Base-by-base conservation (phyloP, 495 filamentous ascomycete genomes). In the Talaromyces stipitatus region DNA sequence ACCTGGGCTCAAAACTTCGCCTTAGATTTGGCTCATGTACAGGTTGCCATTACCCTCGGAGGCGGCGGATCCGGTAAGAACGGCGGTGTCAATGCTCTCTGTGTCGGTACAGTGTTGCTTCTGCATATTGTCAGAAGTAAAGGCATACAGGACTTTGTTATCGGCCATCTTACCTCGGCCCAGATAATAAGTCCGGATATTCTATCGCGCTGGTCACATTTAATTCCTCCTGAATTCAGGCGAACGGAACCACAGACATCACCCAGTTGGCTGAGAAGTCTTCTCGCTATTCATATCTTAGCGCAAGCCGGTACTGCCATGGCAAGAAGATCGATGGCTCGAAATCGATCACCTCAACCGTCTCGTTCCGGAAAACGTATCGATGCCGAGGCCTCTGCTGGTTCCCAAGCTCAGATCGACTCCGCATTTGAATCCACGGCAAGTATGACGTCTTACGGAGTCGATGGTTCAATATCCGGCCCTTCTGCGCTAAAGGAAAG, bases 1-100 rank as follows among this genome's bases (percentile, higher is more conserved):
- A 84, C 84, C 2, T 89, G 90, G 57, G 82, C 90, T 59, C 91
- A 96, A 66, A 87, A 88, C 64, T 87, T 96, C 63, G 86, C 91
- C 30, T 78, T 97, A 66, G 94, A 97, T 64, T 78, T 97, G n/a
- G 91, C 94, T 36, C 92, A 97, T 69, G 91, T 92, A 38, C 91
- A 97, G 63, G 95, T 98, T 60, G 92, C 94, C 46, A 83, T 96
- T 45, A 94, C 91, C 1, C 76, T 98, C 18, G 94, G 94, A 55
- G 94, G 94, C 43, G 91, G 91, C 50, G 87, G 83, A 28, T 77
- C 87, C 7, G 86, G 82, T 51, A 89, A 87, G 59, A 88, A 84
- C 58, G 83, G 86, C 48, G 87, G 90, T 56, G 82, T 86, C 56
- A 77, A 76, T 58, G 75, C 89, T 41, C 78, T 94, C 32, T 95